Base-by-base conservation (phyloP, 2,329 filamentous ascomycete species). In the Penicillium rolfsii region DNA sequence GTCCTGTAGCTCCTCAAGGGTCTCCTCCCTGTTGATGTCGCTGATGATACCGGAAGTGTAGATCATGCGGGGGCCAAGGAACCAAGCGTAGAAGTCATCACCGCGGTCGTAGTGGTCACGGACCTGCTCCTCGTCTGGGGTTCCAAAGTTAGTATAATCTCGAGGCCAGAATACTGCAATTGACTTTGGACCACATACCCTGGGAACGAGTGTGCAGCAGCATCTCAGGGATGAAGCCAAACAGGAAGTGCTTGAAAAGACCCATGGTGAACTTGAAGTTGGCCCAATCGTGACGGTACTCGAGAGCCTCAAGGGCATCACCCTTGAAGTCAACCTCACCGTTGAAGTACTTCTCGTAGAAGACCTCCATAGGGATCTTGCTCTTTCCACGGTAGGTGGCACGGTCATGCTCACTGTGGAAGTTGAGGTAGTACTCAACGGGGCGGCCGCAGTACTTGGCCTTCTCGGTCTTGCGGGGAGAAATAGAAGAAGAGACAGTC, bases 61-160 rank as follows among this genome's bases (percentile, higher is more conserved):
- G 80, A 98, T 92, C 95, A 98, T 99, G 74, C 94, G 93, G 61
- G 94, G 94, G 64, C 95, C 95, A 65, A 98, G 87, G 85, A 98
- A 98, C 93, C 93, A 99, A 77, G 87, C 90, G 84, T 99, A 99
- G 82, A 97, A 97, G 80, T 98, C 95, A 77, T 99, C 93, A 74
- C 95, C 95, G 67, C 93, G 89, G 84, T 98, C 95, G 80, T 99
- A 99, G 83, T 97, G 93, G 78, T 93, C 92, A 75, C 93, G 92
- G 59, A 98, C 93, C 82, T 98, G 95, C 80, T 98, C 94, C 85
- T 97, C 93, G 71, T 98, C 94, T 92, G 68, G 38, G 49, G 12
- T 30, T 7, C 30, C 45, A 43, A 46, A 46, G 41, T 59, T 14
- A 59, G 33, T 52, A 28, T 40, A 26, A 24, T 28, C 38, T 6